phyloP scores from a whole-genome alignment of 2,329 filamentous ascomycete species.

The Leptoxyphium fumago region DNA sequence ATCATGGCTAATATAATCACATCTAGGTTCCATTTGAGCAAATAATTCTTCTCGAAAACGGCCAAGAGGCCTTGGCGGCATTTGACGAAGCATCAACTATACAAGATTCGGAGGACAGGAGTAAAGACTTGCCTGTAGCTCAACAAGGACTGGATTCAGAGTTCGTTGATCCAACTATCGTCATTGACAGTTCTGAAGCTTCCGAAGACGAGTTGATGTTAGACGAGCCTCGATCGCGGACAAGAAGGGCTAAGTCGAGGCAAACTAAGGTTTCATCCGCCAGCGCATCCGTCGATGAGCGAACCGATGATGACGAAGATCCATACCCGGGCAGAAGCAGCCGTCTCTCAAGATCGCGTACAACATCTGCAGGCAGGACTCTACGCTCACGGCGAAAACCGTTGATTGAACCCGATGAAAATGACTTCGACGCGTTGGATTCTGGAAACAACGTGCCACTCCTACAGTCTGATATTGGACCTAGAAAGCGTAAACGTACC shows the following conservation, averaged over 20 bases:
- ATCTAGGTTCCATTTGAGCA: conserved; percentile 31
- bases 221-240: background rate
- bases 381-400: background rate
- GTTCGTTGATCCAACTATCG: background rate
- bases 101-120: background rate
- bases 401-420: background rate
- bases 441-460: conserved; percentile 5
- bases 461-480: conserved; percentile 27
- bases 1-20: background rate
- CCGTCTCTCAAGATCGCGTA: background rate
- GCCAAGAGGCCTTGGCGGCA: conserved; percentile 26
- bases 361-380: background rate
- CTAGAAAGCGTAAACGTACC: conserved; percentile 24
- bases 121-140: background rate
- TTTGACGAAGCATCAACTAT: conserved; percentile 1
- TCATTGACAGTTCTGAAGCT: background rate
- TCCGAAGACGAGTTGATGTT: background rate
- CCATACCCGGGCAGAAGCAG: background rate
- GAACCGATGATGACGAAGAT: conserved; percentile 11
- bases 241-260: background rate
- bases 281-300: conserved; percentile 11
- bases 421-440: conserved; percentile 1
- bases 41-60: conserved; percentile 31
- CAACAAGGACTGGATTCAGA: background rate
- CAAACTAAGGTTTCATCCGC: background rate